Evolutionary conservation across 2,329 filamentous ascomycete genomes (phyloP).

Genomic region (Phoma sp.): DNA sequence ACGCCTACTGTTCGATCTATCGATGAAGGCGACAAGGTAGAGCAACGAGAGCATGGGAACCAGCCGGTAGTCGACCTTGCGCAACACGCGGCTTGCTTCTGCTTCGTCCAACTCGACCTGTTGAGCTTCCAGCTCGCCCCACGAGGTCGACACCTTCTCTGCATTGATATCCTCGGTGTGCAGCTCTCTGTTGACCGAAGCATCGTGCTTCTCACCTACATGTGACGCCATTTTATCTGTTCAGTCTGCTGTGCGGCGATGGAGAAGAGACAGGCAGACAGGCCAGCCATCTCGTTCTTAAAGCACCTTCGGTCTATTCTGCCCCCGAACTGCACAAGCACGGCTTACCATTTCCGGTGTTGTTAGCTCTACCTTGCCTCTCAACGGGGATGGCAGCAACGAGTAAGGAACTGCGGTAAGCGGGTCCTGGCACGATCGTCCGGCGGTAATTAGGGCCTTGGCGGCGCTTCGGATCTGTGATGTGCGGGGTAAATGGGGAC

Average conservation of each 20-base stretch:
- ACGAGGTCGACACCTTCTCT: conserved; percentile 34
- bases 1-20: conserved; percentile 39
- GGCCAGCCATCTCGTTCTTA: conserved; percentile 6
- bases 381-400: conserved; percentile 7
- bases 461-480: not conserved
- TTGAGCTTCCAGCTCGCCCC: conserved; percentile 36
- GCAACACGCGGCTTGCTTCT: conserved; percentile 40
- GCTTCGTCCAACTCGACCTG: conserved; percentile 31
- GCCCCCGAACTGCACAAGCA: conserved; percentile 16
- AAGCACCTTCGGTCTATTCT: conserved; percentile 21
- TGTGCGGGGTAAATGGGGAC: conserved; percentile 28
- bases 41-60: conserved; percentile 41
- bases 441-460: conserved; percentile 20
- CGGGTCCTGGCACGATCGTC: conserved; percentile 11
- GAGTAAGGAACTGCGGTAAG: conserved; percentile 4
- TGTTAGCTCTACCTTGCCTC: conserved; percentile 6
- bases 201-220: conserved; percentile 21
- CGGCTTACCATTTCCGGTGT: conserved; percentile 19
- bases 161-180: conserved; percentile 30
- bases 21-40: conserved; percentile 46
- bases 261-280: no score
- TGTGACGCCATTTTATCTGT: conserved; percentile 19
- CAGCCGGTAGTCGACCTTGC: conserved; percentile 44
- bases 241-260: no score
- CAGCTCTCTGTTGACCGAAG: conserved; percentile 17